Conservation (phyloP, 2,329 filamentous ascomycete genomes). For the Beauveria asiatica region DNA sequence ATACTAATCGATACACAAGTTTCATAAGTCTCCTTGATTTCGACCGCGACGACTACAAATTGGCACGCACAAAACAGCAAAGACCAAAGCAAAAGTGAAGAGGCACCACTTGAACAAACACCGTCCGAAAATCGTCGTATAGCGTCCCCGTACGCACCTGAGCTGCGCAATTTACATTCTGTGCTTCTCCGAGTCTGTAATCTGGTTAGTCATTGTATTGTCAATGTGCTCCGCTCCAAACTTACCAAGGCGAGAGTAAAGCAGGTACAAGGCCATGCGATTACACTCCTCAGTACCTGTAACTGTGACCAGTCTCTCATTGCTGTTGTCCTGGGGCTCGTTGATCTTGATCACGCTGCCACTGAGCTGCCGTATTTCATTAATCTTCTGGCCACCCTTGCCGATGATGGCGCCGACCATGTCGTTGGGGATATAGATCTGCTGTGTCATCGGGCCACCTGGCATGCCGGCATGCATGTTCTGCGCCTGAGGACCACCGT, state of each 20-base stretch:
- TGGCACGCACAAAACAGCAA: neutral
- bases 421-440: slow-evolving; percentile 98
- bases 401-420: slow-evolving; percentile 99
- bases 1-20: slow-evolving; percentile 9
- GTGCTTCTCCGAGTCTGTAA: slow-evolving; percentile 37
- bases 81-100: neutral
- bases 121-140: neutral
- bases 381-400: slow-evolving; percentile 98
- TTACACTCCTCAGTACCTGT: slow-evolving; percentile 98
- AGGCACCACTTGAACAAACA: neutral
- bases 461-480: slow-evolving; percentile 60
- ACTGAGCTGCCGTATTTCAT: slow-evolving; percentile 93
- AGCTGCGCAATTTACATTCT: slow-evolving; percentile 24
- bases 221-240: slow-evolving; percentile 19
- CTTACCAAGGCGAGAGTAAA: slow-evolving; percentile 92
- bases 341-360: slow-evolving; percentile 99
- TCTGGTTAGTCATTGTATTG: slow-evolving; percentile 9
- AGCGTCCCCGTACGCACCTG: neutral
- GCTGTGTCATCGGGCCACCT: slow-evolving; percentile 72
- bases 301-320: slow-evolving; percentile 93
- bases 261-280: slow-evolving; percentile 99
- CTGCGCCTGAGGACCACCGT: slow-evolving; percentile 59
- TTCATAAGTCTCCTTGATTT: slow-evolving; percentile 6
- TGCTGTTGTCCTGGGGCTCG: slow-evolving; percentile 97
- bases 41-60: slow-evolving; percentile 4